Evolutionary conservation across 257 asterid species (phyloP).

Genomic region (Solanum raphanifolium): DNA sequence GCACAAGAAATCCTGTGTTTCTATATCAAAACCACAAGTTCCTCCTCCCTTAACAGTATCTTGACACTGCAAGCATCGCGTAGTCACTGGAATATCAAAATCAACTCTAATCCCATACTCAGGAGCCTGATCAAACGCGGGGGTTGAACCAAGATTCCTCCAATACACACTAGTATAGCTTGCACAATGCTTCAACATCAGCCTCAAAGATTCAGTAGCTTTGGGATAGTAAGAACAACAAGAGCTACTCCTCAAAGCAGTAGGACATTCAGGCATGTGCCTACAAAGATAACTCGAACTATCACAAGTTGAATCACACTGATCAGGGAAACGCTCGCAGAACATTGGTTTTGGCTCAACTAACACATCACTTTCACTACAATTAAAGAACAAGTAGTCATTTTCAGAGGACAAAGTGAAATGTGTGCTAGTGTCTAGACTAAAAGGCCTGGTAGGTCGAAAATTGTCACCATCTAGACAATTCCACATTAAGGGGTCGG

Average conservation of each 20-base stretch:
- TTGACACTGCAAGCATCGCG: constrained; percentile 54
- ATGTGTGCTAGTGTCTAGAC: constrained; percentile 76
- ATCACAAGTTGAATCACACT: constrained; percentile 87
- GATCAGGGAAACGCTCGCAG: constrained; percentile 81
- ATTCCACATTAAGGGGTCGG: constrained; percentile 76
- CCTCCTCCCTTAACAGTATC: constrained; percentile 57
- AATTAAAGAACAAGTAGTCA: constrained; percentile 85
- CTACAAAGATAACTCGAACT: constrained; percentile 76
- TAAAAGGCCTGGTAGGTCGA: constrained; percentile 71
- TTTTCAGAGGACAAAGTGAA: constrained; percentile 55
- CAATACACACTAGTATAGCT: constrained; percentile 68
- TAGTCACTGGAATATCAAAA: constrained; percentile 75
- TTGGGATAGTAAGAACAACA: constrained; percentile 89
- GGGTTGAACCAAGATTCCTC: constrained; percentile 57
- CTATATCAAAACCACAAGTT: constrained; percentile 60
- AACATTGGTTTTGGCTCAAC: constrained; percentile 62
- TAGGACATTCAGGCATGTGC: constrained; percentile 54
- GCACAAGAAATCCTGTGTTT: constrained; percentile 62
- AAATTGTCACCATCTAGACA: constrained; percentile 51
- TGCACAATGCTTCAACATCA: constrained; percentile 72
- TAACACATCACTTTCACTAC: constrained; percentile 61
- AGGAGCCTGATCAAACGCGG: constrained; percentile 56
- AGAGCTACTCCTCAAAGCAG: constrained; percentile 31
- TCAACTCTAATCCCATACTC: constrained; percentile 85
- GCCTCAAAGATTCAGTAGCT: constrained; percentile 69